Conservation (phyloP, 441 rosid genomes). For the Raphanus hybrid region DNA sequence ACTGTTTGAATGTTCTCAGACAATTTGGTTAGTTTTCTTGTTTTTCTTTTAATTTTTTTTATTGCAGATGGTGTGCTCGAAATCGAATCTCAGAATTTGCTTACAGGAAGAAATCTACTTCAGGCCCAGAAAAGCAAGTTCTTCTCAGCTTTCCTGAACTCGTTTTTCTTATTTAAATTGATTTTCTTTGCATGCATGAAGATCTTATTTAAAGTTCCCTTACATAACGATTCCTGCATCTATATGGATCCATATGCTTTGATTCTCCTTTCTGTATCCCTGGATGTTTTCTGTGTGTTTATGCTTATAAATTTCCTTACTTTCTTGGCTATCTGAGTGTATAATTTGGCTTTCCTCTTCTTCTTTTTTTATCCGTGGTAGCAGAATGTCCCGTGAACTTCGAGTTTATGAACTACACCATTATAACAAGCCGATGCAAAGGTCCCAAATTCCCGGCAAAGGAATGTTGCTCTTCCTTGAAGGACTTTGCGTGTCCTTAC, state of each 20-base stretch:
- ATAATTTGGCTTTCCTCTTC: background rate
- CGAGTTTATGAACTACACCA: slow-evolving; percentile 48
- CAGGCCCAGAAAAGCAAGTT: slow-evolving; percentile 35
- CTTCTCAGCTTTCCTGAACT: background rate
- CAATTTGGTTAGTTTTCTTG: slow-evolving; percentile 3
- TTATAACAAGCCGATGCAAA: slow-evolving; percentile 70
- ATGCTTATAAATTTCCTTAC: background rate
- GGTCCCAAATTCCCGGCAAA: slow-evolving; percentile 63
- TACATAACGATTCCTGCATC: background rate
- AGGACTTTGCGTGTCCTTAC: slow-evolving; percentile 83
- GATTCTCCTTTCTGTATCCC: background rate
- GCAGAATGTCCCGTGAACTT: slow-evolving; percentile 49
- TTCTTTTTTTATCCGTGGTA: background rate
- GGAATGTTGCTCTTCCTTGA: slow-evolving; percentile 60
- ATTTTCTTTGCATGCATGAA: no score
- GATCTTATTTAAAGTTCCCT: no score
- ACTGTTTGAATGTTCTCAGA: background rate
- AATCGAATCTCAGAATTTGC: slow-evolving; percentile 35
- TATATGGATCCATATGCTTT: background rate
- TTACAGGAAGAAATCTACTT: slow-evolving; percentile 40
- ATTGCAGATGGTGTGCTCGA: slow-evolving; percentile 39
- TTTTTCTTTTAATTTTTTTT: background rate
- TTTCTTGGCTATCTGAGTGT: slow-evolving; percentile 10
- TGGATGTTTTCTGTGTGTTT: background rate
- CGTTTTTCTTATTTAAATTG: no score